These are phyloP conservation scores for Sanghuangporus sanghuang DNA, from an alignment of 1,284 basidiomycete species.

Conservation along the genomic window DNA sequence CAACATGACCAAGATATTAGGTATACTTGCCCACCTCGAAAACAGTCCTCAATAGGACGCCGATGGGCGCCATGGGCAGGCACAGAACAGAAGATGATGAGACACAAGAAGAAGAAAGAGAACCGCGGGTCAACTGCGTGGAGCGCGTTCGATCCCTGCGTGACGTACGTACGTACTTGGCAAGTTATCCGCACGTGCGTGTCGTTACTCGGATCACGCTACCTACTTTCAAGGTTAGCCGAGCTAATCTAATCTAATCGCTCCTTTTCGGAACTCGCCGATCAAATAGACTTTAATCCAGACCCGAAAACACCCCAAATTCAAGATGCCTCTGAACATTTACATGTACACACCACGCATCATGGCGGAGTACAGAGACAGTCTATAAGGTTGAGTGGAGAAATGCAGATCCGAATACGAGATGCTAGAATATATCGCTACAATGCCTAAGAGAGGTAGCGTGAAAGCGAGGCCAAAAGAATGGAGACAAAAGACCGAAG, in stretches of 20 bases:
- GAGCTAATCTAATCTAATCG: too few relatives aligned
- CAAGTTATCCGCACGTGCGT: background rate
- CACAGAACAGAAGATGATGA: background rate
- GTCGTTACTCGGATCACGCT: background rate
- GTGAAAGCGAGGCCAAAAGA: background rate
- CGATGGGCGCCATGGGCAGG: slow-evolving; percentile 16
- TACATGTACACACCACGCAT: background rate
- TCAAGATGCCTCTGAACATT: background rate
- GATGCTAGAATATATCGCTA: background rate
- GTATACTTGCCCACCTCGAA: slow-evolving; percentile 40
- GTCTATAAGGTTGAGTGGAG: background rate
- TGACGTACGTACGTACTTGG: background rate
- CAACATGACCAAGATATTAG: background rate
- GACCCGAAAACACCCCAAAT: background rate
- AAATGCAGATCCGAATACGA: background rate
- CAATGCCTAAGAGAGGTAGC: background rate
- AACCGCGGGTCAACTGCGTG: background rate
- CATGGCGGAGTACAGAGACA: background rate
- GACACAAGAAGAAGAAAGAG: background rate
- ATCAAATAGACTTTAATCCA: background rate
- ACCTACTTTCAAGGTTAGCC: background rate
- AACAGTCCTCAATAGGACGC: slow-evolving; percentile 40
- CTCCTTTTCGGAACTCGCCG: background rate
- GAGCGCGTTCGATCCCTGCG: background rate
- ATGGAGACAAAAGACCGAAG: background rate